Evolutionary conservation across 805 yeast genomes (phyloP), one percentile per base, ranked within the genome.

Genomic region (Pichia deserticola): DNA sequence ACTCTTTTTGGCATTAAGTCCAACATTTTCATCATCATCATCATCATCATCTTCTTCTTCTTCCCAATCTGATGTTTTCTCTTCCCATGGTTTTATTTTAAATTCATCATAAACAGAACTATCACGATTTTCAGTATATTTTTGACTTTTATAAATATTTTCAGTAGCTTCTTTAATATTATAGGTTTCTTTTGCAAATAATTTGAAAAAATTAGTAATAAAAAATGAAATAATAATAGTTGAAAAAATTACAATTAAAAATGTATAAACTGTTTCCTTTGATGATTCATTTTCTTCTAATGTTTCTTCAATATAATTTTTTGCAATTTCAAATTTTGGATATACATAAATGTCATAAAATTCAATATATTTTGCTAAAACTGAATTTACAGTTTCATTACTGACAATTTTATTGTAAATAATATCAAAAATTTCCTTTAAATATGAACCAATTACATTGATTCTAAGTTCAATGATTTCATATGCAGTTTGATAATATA

Each of bases 171-270:
- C 32, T 9, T 30, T 30, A 7, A 30, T 9, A 30, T 30, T 30
- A 30, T 30, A 30, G 9, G 32, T 9, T 30, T 30, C 32, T 9
- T 30, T 30, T 30, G 32, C 32, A 33, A 62, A 54, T 1, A 52
- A 27, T 42, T 42, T 58, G 11, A 62, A 50, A 8, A 56, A 5
- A 6, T 35, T 45, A 10, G 53, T 51, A 13, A 49, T n/a, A 5
- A 46, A 9, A 8, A 48, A 27, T 15, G 46, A 52, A 28, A 60
- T 53, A 6, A 54, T 20, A n/a, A 54, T 25, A 13, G 54, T 45
- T 11, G 53, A 50, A 7, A 52, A 48, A 20, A 51, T 46, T 30
- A 57, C 13, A 15, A 57, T 37, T 13, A 53, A 40, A 33, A 45
- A 30, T 7, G 42, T 40, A 29, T 45, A 50, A 9, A 42, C 38